A percentile compares a stretch with the other conserved stretches of the same genome.
phyloP scores from a whole-genome alignment of 192 early-diverging fungal genomes.

The Entrophospora sp. region DNA sequence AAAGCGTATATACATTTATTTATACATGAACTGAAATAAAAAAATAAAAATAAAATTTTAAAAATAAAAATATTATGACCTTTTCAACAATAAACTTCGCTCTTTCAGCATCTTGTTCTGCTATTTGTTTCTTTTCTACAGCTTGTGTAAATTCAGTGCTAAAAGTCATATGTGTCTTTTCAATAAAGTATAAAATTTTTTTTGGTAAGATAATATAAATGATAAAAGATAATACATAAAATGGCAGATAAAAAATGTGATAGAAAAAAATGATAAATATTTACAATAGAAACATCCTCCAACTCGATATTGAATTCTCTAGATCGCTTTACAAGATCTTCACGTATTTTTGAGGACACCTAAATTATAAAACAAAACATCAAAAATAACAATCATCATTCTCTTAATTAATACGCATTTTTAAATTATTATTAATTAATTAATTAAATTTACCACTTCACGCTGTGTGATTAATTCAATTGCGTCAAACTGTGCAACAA shows the following conservation, averaged over 20 bases:
- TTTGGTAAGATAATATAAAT: too few species aligned
- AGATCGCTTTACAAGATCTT: slow-evolving; percentile 84
- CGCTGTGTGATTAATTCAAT: slow-evolving; percentile 97
- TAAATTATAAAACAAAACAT: slow-evolving; percentile 13
- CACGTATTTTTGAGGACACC: slow-evolving; percentile 86
- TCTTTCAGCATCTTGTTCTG: slow-evolving; percentile 98
- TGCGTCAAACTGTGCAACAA: slow-evolving; percentile 98
- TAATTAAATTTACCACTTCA: slow-evolving; percentile 52
- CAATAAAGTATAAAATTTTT: background rate
- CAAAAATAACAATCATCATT: too few species aligned
- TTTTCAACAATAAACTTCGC: slow-evolving; percentile 97
- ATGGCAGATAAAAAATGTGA: too few species aligned
- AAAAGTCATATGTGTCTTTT: slow-evolving; percentile 94
- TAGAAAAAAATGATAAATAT: slow-evolving; percentile 24
- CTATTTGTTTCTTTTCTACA: slow-evolving; percentile 98
- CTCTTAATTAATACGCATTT: too few species aligned
- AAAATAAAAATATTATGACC: background rate
- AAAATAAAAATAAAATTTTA: background rate
- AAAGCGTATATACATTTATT: background rate
- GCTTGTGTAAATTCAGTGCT: slow-evolving; percentile 98
- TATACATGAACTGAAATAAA: background rate
- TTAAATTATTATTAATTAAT: slow-evolving; percentile 15
- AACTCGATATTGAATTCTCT: slow-evolving; percentile 92
- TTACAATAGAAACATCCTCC: slow-evolving; percentile 96
- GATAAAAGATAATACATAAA: too few species aligned